phyloP scores from a whole-genome alignment of 75 land plant genomes.

The Gnetum montanum region DNA sequence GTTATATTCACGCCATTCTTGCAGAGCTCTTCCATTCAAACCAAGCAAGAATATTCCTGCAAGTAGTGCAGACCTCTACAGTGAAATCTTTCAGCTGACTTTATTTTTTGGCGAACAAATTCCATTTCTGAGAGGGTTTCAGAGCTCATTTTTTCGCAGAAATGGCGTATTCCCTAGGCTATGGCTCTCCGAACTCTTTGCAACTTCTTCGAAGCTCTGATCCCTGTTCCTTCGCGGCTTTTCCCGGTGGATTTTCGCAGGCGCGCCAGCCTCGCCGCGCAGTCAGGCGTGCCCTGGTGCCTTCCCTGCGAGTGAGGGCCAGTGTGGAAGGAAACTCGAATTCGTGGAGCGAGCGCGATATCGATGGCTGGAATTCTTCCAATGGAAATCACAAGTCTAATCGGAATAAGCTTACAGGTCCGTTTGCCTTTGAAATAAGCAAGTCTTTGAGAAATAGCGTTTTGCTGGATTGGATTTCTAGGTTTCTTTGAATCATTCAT shows the following conservation, averaged over 20 bases:
- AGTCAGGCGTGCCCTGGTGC: slow-evolving; percentile 1
- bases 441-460: no score
- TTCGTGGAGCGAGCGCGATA: neutral
- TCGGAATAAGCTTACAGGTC: neutral
- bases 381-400: neutral
- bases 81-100: no score
- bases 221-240: neutral
- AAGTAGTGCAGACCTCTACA: no score
- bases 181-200: slow-evolving; percentile 4
- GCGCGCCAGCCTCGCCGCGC: neutral
- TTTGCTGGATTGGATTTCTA: no score
- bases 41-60: no score
- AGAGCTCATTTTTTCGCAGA: no score
- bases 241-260: neutral
- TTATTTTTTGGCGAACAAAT: no score
- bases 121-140: no score
- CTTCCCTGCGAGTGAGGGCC: slow-evolving; percentile 1
- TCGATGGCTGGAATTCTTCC: neutral
- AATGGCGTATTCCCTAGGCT: neutral
- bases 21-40: no score
- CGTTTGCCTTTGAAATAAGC: no score
- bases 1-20: no score
- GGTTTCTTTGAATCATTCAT: no score
- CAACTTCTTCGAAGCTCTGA: neutral
- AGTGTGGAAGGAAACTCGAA: neutral